Evolutionary conservation across 805 yeast genomes (phyloP).

Genomic region (Metschnikowia cubensis): DNA sequence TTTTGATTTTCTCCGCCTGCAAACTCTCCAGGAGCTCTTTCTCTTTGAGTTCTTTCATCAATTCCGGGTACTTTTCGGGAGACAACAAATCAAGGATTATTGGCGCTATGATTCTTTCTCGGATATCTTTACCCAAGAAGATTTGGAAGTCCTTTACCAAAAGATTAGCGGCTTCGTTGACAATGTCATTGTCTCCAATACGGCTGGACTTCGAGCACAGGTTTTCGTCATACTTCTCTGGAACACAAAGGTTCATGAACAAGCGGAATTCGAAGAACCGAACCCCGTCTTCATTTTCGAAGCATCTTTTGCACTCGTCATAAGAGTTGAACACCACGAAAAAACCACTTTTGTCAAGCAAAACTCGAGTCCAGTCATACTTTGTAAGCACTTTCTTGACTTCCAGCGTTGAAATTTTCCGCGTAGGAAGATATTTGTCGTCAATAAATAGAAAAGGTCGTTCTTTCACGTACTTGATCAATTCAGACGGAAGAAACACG

Average conservation of each 20-base stretch:
- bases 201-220: conserved; percentile 12
- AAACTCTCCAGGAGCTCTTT: conserved; percentile 15
- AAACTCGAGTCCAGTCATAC: conserved; percentile 63
- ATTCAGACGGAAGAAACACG: conserved; percentile 44
- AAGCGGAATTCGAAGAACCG: conserved; percentile 45
- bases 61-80: conserved; percentile 54
- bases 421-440: conserved; percentile 46
- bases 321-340: conserved; percentile 64
- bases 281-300: conserved; percentile 56
- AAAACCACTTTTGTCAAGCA: conserved; percentile 63
- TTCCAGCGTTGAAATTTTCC: conserved; percentile 49
- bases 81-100: conserved; percentile 57
- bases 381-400: conserved; percentile 54
- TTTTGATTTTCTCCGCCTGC: conserved; percentile 14
- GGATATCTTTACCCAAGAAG: conserved; percentile 64
- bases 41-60: conserved; percentile 33
- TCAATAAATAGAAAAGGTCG: conserved; percentile 57
- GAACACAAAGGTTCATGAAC: conserved; percentile 56
- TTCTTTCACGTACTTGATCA: conserved; percentile 47
- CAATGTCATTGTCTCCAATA: conserved; percentile 28
- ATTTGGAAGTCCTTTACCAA: conserved; percentile 61
- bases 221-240: conserved; percentile 35
- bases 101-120: conserved; percentile 71
- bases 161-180: conserved; percentile 55
- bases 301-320: conserved; percentile 58